phyloP scores from a whole-genome alignment of 495 filamentous ascomycete genomes.

The Penicillium arizonense region DNA sequence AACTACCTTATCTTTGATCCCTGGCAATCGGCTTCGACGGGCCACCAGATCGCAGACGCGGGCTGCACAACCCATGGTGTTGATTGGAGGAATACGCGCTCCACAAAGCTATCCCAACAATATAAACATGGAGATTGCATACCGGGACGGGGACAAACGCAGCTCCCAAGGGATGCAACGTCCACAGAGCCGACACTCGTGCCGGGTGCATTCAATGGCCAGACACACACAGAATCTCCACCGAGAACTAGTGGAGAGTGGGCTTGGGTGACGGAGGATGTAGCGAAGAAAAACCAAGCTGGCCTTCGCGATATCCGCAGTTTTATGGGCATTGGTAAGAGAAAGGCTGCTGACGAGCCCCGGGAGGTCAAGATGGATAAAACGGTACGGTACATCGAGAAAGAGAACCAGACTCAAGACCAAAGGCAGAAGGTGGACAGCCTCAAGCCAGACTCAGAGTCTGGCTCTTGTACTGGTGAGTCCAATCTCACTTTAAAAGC shows the following conservation, averaged over 20 bases:
- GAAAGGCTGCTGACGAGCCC: constrained; percentile 18
- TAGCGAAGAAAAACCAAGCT: constrained; percentile 13
- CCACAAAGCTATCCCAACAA: constrained; percentile 64
- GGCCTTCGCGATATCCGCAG: constrained; percentile 39
- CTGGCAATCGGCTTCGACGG: constrained; percentile 78
- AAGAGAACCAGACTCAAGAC: neutral
- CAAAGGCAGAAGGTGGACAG: neutral
- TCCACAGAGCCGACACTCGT: neutral
- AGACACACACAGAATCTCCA: constrained; percentile 3
- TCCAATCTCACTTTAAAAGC: neutral
- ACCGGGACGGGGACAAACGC: neutral
- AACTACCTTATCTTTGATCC: constrained; percentile 65
- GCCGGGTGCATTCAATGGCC: constrained; percentile 20
- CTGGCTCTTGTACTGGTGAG: neutral
- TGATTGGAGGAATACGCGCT: constrained; percentile 67
- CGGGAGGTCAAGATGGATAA: constrained; percentile 10
- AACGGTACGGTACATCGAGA: neutral
- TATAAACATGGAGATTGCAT: constrained; percentile 43
- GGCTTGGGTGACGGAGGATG: constrained; percentile 15
- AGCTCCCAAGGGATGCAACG: neutral
- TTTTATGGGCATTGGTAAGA: constrained; percentile 33
- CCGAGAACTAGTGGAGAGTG: constrained; percentile 10
- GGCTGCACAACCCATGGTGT: constrained; percentile 33
- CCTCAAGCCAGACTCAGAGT: neutral
- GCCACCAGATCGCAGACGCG: constrained; percentile 71